Base-by-base conservation (phyloP, 2,329 filamentous ascomycete species). In the Bimuria novae-zelandiae region DNA sequence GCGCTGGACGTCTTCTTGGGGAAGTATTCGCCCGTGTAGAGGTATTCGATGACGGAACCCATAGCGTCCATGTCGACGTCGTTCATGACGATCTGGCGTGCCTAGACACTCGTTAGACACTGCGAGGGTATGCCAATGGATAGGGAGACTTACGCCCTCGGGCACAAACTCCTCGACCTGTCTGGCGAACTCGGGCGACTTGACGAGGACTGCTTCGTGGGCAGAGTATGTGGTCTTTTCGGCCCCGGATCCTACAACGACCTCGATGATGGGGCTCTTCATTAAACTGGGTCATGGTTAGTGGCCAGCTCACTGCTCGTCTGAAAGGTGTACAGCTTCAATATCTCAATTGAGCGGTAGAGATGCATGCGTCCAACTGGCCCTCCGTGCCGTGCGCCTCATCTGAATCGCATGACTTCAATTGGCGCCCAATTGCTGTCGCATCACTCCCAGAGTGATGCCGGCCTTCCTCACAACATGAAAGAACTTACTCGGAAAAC, bases 11-110 rank as follows among this genome's bases (percentile, higher is more conserved):
- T 74, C 49, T 78, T 76, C 10, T 73, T 74, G 46, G 91, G 90
- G 76, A 93, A 95, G 80, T 97, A 94, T 76, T 95, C 89, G 70
- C 84, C 84, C 1, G 89, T 92, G 76, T 95, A 95, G 47, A 93
- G 84, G 72, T 85, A 95, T 72, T 94, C 89, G 63, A 94, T 82
- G 63, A 92, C 90, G 71, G 86, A 90, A 55, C 88, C 87, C 50
- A 90, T 86, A 19, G 89, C 87, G 59, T 90, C 87, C 40, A 89
- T 74, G 63, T 90, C 82, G 62, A 90, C 88, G 59, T 82, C 76
- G 1, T 80, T 69, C 21, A 96, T 86, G 53, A 87, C 77, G 55
- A 96, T 86, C 53, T 84, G 82, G 51, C 87, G 88, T 60, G 83
- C 83, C 82, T 82, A 50, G 6, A 6, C 19, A 4, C 47, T 58